A percentile compares a stretch with the other conserved stretches of the same genome.
phyloP scores from a whole-genome alignment of 139 green algal genomes.

The Chlamydomonas sp. region DNA sequence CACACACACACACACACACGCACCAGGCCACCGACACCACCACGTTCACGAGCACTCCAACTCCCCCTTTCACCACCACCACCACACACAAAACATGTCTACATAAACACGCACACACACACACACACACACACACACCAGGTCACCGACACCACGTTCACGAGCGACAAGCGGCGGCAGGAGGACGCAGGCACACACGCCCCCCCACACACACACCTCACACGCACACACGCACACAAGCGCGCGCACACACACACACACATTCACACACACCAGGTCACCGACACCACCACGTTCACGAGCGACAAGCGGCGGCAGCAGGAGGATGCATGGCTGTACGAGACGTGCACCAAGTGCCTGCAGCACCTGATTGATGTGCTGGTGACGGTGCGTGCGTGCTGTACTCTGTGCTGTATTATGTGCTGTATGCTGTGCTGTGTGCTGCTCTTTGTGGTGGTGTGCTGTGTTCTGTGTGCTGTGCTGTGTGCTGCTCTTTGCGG shows the following conservation, averaged over 20 bases:
- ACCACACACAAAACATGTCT: too few species aligned
- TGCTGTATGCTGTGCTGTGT: too few species aligned
- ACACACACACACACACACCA: background rate
- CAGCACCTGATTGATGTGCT: constrained; percentile 93
- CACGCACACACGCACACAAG: background rate
- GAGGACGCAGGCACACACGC: constrained; percentile 38
- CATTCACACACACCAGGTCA: constrained; percentile 38
- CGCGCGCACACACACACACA: constrained; percentile 12
- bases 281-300: constrained; percentile 83
- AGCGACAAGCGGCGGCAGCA: constrained; percentile 62
- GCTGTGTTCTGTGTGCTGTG: too few species aligned
- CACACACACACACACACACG: background rate
- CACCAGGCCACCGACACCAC: constrained; percentile 15
- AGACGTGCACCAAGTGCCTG: constrained; percentile 93
- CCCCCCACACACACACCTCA: constrained; percentile 1
- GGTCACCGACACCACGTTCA: constrained; percentile 63
- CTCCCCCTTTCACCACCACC: too few species aligned
- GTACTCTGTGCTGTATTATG: too few species aligned
- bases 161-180: constrained; percentile 39
- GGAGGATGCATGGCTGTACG: constrained; percentile 92
- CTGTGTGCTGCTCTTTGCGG: too few species aligned
- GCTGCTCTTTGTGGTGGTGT: too few species aligned
- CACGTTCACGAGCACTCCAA: background rate
- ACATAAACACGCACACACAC: too few species aligned
- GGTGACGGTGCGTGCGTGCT: constrained; percentile 29